Conservation (phyloP, 108 stramenopile species). For the Nitzschia palea region DNA sequence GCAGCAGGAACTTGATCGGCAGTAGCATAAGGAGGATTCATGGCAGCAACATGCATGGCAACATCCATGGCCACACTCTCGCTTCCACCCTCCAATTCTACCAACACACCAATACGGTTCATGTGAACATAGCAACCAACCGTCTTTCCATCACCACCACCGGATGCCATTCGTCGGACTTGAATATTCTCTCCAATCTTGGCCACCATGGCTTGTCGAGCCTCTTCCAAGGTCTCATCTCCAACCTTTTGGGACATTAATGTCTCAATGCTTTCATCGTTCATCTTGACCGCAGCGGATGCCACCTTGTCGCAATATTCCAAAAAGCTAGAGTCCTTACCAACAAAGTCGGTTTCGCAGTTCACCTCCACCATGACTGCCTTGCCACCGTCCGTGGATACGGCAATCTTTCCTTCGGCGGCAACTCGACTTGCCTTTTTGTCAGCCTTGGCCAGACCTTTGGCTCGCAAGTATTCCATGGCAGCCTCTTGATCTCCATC, state of each 20-base stretch:
- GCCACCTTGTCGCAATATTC: conserved; percentile 67
- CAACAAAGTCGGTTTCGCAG: conserved; percentile 89
- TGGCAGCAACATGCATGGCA: conserved; percentile 84
- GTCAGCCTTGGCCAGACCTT: conserved; percentile 80
- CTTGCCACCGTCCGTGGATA: conserved; percentile 45
- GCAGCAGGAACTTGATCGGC: conserved; percentile 75
- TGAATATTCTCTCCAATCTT: conserved; percentile 84
- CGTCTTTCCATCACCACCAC: conserved; percentile 42
- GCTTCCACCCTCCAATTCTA: conserved; percentile 57
- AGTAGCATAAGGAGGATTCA: conserved; percentile 74
- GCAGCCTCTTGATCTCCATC: conserved; percentile 80
- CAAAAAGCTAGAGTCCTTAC: conserved; percentile 49
- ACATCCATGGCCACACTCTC: conserved; percentile 51
- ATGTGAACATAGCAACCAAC: conserved; percentile 80
- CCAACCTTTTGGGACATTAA: conserved; percentile 49
- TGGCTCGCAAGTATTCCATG: conserved; percentile 66
- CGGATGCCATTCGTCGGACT: conserved; percentile 58
- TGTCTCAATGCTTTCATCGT: conserved; percentile 48
- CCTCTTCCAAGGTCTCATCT: conserved; percentile 48
- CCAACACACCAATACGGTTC: conserved; percentile 66
- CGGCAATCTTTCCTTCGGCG: conserved; percentile 78
- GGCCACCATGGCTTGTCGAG: conserved; percentile 60
- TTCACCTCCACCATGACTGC: conserved; percentile 86
- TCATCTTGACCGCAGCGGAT: conserved; percentile 36
- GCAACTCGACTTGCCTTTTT: conserved; percentile 80